Percentiles rank a stretch among this genome's conserved stretches.
Evolutionary conservation across 2,329 filamentous ascomycete species (phyloP).

Genomic region (Alternaria brassicae): DNA sequence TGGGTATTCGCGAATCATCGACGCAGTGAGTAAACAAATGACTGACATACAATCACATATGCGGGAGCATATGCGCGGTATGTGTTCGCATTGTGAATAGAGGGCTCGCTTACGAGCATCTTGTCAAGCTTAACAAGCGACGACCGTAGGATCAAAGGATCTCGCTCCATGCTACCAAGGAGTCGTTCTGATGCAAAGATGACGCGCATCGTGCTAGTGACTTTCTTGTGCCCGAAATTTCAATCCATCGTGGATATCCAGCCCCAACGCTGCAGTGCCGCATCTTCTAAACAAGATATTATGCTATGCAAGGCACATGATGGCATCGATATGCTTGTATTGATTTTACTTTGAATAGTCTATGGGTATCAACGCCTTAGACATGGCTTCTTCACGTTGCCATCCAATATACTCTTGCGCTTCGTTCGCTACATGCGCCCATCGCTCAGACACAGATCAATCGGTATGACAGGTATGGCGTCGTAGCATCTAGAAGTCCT

Average conservation of each 20-base stretch:
- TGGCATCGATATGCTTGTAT: constrained; percentile 11
- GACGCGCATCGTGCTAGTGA: not conserved
- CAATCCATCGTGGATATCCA: not conserved
- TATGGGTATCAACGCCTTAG: constrained; percentile 2
- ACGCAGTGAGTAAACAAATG: too few species aligned
- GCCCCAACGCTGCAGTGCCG: not conserved
- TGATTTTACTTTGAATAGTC: constrained; percentile 11
- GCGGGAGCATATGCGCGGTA: not conserved
- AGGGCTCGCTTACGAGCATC: not conserved
- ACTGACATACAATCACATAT: not conserved
- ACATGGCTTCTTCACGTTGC: not conserved
- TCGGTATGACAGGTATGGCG: constrained; percentile 4
- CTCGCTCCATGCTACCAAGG: not conserved
- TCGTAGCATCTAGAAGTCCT: constrained; percentile 72
- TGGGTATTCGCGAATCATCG: too few species aligned
- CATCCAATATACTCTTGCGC: constrained; percentile 1
- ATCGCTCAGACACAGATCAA: constrained; percentile 1
- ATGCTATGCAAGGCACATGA: not conserved
- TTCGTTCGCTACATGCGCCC: not conserved
- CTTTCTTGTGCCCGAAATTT: not conserved
- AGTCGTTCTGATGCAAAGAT: not conserved
- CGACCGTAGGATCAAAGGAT: not conserved
- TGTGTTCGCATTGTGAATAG: not conserved
- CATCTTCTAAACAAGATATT: not conserved
- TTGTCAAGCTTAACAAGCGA: not conserved